Conservation (phyloP, 805 yeast species). For the Candida hispaniensis region DNA sequence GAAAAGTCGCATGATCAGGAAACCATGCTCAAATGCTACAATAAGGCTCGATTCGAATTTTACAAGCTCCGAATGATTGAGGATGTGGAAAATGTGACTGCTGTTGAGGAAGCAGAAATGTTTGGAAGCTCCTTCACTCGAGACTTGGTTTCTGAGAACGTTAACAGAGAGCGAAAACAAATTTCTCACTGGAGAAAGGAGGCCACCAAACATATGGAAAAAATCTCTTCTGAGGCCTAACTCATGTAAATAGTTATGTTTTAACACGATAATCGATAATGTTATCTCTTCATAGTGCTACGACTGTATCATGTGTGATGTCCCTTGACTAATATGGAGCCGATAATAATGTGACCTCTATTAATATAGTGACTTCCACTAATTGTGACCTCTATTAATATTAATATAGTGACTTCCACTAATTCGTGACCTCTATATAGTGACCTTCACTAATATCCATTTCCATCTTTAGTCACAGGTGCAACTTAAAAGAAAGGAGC, state of each 20-base stretch:
- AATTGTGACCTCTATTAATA: too few species aligned
- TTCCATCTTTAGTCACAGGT: too few species aligned
- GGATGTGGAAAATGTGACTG: conserved; percentile 60
- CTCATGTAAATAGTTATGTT: conserved; percentile 1
- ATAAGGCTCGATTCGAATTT: conserved; percentile 77
- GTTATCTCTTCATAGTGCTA: too few species aligned
- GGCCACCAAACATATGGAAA: conserved; percentile 34
- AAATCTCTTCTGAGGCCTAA: not conserved
- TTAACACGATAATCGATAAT: not conserved
- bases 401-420: too few species aligned
- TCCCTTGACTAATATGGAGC: too few species aligned
- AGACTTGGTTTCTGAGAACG: conserved; percentile 54
- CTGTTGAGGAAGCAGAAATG: conserved; percentile 78
- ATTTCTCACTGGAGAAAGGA: conserved; percentile 64
- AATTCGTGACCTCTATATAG: too few species aligned
- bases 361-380: too few species aligned
- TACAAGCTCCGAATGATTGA: conserved; percentile 76
- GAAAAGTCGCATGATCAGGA: conserved; percentile 21
- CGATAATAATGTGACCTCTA: too few species aligned
- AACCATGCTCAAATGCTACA: conserved; percentile 52
- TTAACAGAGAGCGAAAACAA: conserved; percentile 57
- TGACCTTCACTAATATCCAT: too few species aligned
- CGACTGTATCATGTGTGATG: too few species aligned
- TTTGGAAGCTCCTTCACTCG: conserved; percentile 65
- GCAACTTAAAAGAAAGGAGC: conserved; percentile 7